Conservation (phyloP, 2,329 filamentous ascomycete genomes). For the Rhinocladiella mackenziei region DNA sequence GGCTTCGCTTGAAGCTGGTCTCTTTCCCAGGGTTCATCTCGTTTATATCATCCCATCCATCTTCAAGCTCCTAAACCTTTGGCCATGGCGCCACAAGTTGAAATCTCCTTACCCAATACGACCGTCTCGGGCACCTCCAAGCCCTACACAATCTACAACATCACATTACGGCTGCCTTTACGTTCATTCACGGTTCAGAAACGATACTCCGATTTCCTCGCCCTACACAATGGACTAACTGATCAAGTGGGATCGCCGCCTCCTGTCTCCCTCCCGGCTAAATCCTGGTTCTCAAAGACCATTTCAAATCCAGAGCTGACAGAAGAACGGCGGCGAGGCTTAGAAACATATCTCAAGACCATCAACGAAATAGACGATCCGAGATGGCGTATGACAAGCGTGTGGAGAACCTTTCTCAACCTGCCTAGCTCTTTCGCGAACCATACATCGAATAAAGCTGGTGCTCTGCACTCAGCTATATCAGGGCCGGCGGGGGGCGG, state of each 20-base stretch:
- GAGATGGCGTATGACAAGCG: conserved; percentile 55
- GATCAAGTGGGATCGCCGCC: conserved; percentile 50
- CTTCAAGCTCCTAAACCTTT: background rate
- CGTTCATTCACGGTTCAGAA: conserved; percentile 57
- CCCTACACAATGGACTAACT: conserved; percentile 51
- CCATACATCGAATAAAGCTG: conserved; percentile 33
- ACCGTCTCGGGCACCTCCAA: conserved; percentile 47
- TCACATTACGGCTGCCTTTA: conserved; percentile 58
- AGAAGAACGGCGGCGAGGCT: conserved; percentile 53
- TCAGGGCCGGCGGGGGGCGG: conserved; percentile 37
- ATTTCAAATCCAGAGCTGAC: conserved; percentile 53
- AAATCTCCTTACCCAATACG: conserved; percentile 50
- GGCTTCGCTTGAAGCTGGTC: too few species aligned
- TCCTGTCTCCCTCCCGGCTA: conserved; percentile 53
- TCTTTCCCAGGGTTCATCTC: background rate
- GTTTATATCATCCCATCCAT: background rate
- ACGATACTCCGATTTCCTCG: conserved; percentile 61
- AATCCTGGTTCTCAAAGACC: conserved; percentile 59
- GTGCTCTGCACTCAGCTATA: conserved; percentile 42
- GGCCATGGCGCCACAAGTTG: conserved; percentile 42
- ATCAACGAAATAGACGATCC: conserved; percentile 55
- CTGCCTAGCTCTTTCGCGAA: conserved; percentile 43
- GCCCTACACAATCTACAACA: conserved; percentile 59
- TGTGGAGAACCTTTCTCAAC: conserved; percentile 57
- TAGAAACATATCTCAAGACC: conserved; percentile 56